These are phyloP conservation scores for Lactarius quietus DNA, from an alignment of 768 basidiomycete species.

Conservation along the genomic window DNA sequence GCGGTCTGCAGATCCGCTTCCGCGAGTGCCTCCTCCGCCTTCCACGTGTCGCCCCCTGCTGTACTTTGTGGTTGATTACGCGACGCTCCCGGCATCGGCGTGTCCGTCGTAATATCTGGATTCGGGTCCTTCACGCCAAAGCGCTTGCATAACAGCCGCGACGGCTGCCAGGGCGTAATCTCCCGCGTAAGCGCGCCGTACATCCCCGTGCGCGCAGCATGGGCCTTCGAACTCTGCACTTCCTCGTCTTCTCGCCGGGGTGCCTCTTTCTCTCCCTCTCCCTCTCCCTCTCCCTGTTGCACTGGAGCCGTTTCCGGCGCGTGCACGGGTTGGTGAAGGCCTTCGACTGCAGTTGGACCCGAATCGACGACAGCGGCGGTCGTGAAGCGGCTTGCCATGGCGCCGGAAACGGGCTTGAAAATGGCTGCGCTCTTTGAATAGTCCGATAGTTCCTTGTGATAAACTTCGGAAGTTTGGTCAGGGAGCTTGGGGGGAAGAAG, in stretches of 20 bases:
- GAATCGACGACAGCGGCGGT: conserved; percentile 69
- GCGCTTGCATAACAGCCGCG: conserved; percentile 84
- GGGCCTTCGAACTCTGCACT: conserved; percentile 68
- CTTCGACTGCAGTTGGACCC: conserved; percentile 60
- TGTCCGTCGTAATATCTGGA: conserved; percentile 45
- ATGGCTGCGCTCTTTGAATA: conserved; percentile 84
- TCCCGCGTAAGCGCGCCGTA: conserved; percentile 86
- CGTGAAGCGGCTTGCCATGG: conserved; percentile 94
- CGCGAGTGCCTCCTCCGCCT: conserved; percentile 25
- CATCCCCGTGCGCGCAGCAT: conserved; percentile 85
- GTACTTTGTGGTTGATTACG: background rate
- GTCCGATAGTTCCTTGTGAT: conserved; percentile 79
- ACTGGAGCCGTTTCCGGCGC: conserved; percentile 38
- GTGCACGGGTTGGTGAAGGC: conserved; percentile 45
- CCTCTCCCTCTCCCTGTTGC: conserved; percentile 32
- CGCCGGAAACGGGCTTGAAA: conserved; percentile 88
- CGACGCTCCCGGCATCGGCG: conserved; percentile 23
- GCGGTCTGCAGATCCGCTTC: conserved; percentile 21
- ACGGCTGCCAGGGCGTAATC: conserved; percentile 70
- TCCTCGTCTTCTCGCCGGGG: conserved; percentile 47
- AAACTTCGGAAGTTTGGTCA: conserved; percentile 60
- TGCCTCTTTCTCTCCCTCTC: conserved; percentile 43
- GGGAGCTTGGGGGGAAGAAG: conserved; percentile 50
- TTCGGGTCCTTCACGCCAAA: conserved; percentile 91
- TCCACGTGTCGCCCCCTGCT: conserved; percentile 10